Percentiles rank a stretch among this genome's conserved stretches.
These are phyloP conservation scores for Sphaerostilbella broomeana DNA, from an alignment of 2,329 filamentous ascomycete species.

Conservation along the genomic window DNA sequence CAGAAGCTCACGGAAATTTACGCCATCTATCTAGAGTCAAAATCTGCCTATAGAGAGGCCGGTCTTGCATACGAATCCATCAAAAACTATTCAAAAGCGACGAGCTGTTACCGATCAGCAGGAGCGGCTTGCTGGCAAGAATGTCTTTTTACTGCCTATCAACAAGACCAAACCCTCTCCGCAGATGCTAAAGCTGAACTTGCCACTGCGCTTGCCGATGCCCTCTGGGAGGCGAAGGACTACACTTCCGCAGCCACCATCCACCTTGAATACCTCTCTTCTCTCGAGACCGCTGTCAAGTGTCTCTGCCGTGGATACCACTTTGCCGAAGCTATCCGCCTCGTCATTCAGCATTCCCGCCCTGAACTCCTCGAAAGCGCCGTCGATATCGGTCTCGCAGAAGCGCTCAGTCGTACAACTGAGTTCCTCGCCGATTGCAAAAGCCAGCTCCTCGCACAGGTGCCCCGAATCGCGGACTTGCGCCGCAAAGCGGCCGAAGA, in stretches of 20 bases:
- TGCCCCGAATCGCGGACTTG: conserved; percentile 78
- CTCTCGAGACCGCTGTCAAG: conserved; percentile 63
- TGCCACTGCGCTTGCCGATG: conserved; percentile 69
- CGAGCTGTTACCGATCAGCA: conserved; percentile 74
- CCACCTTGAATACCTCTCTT: conserved; percentile 71
- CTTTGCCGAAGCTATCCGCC: conserved; percentile 82
- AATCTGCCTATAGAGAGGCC: conserved; percentile 76
- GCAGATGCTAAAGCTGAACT: conserved; percentile 56
- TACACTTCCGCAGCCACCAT: conserved; percentile 74
- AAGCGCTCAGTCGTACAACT: conserved; percentile 74
- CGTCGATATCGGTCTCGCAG: conserved; percentile 72
- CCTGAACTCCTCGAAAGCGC: conserved; percentile 58
- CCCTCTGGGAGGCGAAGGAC: conserved; percentile 76
- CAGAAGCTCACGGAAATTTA: conserved; percentile 68
- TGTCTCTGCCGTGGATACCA: conserved; percentile 80
- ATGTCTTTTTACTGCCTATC: conserved; percentile 70
- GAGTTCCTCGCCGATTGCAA: conserved; percentile 94
- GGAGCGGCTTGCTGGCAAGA: conserved; percentile 79
- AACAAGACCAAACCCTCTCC: conserved; percentile 55
- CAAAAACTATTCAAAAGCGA: conserved; percentile 64
- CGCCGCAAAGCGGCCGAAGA: conserved; percentile 75
- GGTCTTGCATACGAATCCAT: conserved; percentile 89
- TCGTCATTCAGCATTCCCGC: conserved; percentile 56
- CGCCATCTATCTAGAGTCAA: conserved; percentile 66
- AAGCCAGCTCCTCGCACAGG: conserved; percentile 72